Evolutionary conservation across 2,329 filamentous ascomycete genomes (phyloP).

Genomic region (Colletotrichum horii): DNA sequence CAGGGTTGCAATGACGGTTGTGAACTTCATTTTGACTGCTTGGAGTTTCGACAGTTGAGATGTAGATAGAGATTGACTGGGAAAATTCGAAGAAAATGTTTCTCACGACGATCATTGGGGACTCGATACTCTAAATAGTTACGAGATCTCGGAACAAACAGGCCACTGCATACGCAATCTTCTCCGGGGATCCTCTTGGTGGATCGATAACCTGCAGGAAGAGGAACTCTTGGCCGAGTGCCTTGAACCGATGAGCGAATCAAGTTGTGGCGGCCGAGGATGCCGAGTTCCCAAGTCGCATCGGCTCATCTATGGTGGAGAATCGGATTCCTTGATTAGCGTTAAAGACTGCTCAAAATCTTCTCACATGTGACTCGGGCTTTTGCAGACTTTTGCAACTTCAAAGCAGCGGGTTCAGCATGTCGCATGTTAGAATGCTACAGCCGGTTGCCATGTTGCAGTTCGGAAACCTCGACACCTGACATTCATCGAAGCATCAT

Average conservation of each 20-base stretch:
- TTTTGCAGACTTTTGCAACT: neutral
- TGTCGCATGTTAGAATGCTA: rapidly evolving
- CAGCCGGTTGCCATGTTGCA: rapidly evolving
- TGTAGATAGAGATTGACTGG: too few relatives aligned
- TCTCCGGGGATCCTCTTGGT: neutral
- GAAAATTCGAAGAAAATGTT: neutral
- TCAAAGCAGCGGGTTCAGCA: neutral
- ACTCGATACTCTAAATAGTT: neutral
- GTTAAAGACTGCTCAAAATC: neutral
- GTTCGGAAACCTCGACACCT: neutral
- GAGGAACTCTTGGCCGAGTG: neutral
- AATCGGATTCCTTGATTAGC: neutral
- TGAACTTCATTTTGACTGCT: neutral
- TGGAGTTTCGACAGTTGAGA: neutral
- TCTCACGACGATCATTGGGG: too few relatives aligned
- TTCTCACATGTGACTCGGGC: neutral
- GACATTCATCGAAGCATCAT: neutral
- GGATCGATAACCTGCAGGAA: neutral
- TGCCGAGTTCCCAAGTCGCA: neutral
- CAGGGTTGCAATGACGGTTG: neutral
- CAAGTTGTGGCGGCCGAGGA: neutral
- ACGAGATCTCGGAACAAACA: neutral
- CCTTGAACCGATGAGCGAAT: neutral
- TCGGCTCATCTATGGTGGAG: neutral
- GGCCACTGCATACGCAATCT: neutral